These are phyloP conservation scores for Hypholoma sublateritium DNA, from an alignment of 768 basidiomycete species.

Conservation along the genomic window DNA sequence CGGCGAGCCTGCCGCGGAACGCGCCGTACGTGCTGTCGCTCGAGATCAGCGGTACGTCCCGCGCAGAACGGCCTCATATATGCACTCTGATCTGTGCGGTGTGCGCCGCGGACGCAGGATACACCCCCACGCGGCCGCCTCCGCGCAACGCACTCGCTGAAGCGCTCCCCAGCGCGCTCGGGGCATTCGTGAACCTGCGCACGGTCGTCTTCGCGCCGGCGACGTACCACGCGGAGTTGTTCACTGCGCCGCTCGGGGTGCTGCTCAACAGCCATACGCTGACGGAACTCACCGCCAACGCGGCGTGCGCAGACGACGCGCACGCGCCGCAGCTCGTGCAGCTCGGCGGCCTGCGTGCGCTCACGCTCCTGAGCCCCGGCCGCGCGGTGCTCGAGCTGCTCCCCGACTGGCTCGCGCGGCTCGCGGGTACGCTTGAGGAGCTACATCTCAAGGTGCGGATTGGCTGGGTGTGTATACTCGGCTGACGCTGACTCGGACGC, in stretches of 20 bases:
- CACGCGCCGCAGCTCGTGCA: slow-evolving; percentile 28
- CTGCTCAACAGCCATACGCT: slow-evolving; percentile 24
- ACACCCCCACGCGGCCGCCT: slow-evolving; percentile 27
- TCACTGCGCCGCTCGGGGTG: slow-evolving; percentile 20
- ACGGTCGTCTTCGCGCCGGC: slow-evolving; percentile 32
- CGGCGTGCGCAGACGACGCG: slow-evolving; percentile 32
- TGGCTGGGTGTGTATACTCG: too few relatives aligned
- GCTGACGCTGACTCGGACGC: background rate
- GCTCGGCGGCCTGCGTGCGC: slow-evolving; percentile 27
- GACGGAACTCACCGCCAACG: slow-evolving; percentile 31
- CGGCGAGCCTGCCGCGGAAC: slow-evolving; percentile 40
- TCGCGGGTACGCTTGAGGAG: slow-evolving; percentile 24
- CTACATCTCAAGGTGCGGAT: slow-evolving; percentile 16
- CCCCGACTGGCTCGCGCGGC: slow-evolving; percentile 41
- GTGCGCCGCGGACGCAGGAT: slow-evolving; percentile 12
- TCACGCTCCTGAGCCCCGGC: slow-evolving; percentile 36
- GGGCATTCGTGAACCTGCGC: slow-evolving; percentile 31
- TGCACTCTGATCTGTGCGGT: too few relatives aligned
- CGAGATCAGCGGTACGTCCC: slow-evolving; percentile 43
- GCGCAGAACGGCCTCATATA: too few relatives aligned
- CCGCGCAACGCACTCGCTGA: slow-evolving; percentile 28
- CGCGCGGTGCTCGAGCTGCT: slow-evolving; percentile 41
- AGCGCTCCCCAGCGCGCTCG: slow-evolving; percentile 27
- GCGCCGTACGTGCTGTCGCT: slow-evolving; percentile 40
- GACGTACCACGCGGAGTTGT: slow-evolving; percentile 33